Percentiles rank a stretch among this genome's conserved stretches.
These are phyloP conservation scores for Euptelea pleiosperma DNA, from an alignment of 164 flowering plant genomes.

Conservation along the genomic window DNA sequence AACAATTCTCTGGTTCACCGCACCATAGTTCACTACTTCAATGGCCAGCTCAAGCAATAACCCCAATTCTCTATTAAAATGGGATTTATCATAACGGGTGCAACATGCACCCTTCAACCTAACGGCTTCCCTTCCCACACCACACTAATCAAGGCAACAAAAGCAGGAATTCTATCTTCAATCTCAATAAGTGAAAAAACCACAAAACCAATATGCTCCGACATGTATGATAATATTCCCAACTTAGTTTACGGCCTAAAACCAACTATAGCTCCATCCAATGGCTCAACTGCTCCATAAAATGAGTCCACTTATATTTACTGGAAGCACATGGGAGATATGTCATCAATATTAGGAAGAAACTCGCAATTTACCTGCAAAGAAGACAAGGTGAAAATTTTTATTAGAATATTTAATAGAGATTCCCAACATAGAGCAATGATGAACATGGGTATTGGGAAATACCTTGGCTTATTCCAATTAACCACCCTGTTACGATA, in stretches of 20 bases:
- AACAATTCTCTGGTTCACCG: not conserved
- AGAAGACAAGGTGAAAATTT: not conserved
- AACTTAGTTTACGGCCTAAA: slow-evolving; percentile 8
- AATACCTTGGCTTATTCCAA: slow-evolving; percentile 66
- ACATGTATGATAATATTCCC: not conserved
- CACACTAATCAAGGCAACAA: slow-evolving; percentile 1
- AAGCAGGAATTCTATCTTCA: not conserved
- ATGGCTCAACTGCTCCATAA: slow-evolving; percentile 10
- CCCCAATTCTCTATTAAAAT: not conserved
- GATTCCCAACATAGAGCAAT: not conserved
- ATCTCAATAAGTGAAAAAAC: not conserved
- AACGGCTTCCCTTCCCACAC: not conserved
- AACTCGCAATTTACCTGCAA: slow-evolving; percentile 58
- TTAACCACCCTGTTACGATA: slow-evolving; percentile 32
- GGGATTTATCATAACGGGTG: not conserved
- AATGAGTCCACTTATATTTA: slow-evolving; percentile 5
- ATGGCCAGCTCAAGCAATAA: not conserved
- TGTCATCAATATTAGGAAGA: slow-evolving; percentile 24
- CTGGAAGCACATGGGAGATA: slow-evolving; percentile 24
- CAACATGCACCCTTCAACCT: slow-evolving; percentile 1
- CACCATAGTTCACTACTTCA: too few species aligned
- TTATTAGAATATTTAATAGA: not conserved
- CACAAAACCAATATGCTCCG: not conserved
- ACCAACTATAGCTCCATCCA: slow-evolving; percentile 14
- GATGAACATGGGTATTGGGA: not conserved